These are phyloP conservation scores for Heliocybe sulcata DNA, from an alignment of 1,284 basidiomycete genomes.

Conservation along the genomic window DNA sequence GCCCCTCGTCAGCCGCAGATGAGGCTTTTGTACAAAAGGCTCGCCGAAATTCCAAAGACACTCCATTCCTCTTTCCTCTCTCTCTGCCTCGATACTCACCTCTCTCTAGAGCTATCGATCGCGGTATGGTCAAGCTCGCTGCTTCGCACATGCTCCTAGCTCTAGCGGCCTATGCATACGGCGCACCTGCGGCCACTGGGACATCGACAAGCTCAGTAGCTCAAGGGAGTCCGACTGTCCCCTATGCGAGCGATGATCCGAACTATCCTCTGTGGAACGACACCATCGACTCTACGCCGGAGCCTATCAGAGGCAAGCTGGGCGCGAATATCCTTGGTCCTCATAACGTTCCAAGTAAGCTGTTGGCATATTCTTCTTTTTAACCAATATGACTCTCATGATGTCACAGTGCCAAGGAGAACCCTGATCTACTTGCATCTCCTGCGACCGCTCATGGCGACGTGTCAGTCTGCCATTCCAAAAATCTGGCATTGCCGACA, in stretches of 20 bases:
- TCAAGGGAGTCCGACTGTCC: constrained; percentile 8
- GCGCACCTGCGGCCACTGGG: neutral
- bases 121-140: neutral
- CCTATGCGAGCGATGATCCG: constrained; percentile 11
- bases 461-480: constrained; percentile 33
- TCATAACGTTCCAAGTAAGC: constrained; percentile 33
- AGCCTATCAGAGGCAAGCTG: constrained; percentile 27
- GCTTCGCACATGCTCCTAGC: neutral
- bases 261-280: constrained; percentile 16
- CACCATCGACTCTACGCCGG: constrained; percentile 15
- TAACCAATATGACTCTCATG: constrained; percentile 35
- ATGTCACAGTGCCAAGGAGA: constrained; percentile 30
- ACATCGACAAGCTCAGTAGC: neutral
- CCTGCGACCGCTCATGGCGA: constrained; percentile 60
- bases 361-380: constrained; percentile 28
- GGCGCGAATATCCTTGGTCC: constrained; percentile 40
- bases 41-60: too few relatives aligned
- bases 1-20: neutral
- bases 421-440: constrained; percentile 56
- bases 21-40: neutral
- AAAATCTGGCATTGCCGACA: neutral
- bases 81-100: neutral
- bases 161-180: neutral
- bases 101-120: neutral
- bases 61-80: too few relatives aligned